Evolutionary conservation across 805 yeast genomes (phyloP).

Genomic region (Sungouiella thailandica): DNA sequence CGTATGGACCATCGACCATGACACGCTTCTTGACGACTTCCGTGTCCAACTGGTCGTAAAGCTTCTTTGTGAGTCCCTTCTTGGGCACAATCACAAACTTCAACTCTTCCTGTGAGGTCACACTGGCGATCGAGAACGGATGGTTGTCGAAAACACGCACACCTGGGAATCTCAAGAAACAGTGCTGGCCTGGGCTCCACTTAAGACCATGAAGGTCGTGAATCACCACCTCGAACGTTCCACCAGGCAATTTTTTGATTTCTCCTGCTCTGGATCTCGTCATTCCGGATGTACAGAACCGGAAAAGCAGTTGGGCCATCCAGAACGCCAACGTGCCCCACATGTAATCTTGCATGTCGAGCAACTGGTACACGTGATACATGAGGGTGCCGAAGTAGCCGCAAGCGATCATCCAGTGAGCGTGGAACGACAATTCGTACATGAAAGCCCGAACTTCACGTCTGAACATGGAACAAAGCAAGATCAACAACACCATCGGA

Average conservation of each 20-base stretch:
- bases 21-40: conserved; percentile 27
- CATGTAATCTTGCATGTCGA: conserved; percentile 39
- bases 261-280: conserved; percentile 35
- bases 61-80: conserved; percentile 40
- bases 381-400: conserved; percentile 44
- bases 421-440: conserved; percentile 47
- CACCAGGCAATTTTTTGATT: conserved; percentile 20
- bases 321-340: conserved; percentile 50
- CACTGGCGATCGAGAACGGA: conserved; percentile 49
- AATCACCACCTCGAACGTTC: conserved; percentile 32
- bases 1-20: conserved; percentile 54
- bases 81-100: conserved; percentile 41
- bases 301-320: conserved; percentile 44
- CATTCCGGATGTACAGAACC: conserved; percentile 40
- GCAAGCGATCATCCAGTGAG: conserved; percentile 50
- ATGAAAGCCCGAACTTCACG: conserved; percentile 32
- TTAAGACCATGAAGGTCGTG: conserved; percentile 27
- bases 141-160: conserved; percentile 45
- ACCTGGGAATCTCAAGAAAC: conserved; percentile 44
- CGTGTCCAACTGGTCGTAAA: conserved; percentile 26
- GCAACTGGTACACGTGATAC: conserved; percentile 36
- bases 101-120: conserved; percentile 15
- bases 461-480: conserved; percentile 41
- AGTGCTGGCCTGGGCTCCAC: conserved; percentile 56
- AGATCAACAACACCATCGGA: conserved; percentile 40